Evolutionary conservation across 208 protist genomes (phyloP), one percentile per base, ranked within the genome.

Genomic region (Sergeia podlipaevii): DNA sequence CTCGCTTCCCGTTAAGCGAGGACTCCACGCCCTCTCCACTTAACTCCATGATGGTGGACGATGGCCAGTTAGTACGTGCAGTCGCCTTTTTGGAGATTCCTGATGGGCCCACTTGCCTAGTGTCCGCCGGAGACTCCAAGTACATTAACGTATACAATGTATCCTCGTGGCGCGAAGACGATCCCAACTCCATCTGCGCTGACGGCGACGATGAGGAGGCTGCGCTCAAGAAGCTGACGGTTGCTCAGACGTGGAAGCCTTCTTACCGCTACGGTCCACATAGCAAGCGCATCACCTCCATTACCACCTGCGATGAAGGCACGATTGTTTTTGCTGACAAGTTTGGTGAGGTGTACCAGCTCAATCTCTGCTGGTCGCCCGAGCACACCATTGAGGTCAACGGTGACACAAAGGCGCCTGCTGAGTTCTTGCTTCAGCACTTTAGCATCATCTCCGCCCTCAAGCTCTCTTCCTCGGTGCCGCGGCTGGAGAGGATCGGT

Each of bases 311-410:
- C 39, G 37, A 73, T 37, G 87, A 88, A 29, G 67, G 66, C 39
- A 76, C 63, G 20, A 75, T 95, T 36, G 50, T 95, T 23, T 94
- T 91, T 51, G 88, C 84, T 15, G 88, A 95, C 74, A 95, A 92
- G 67, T 95, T 95, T 49, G 88, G 88, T 20, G 88, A 95, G 52
- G 84, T 95, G 26, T 89, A 80, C 61, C 81, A 73, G 36, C 38
- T 95, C 13, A 51, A 49, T 10, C 63, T 94, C 34, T 60, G 38
- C 44, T 91, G 70, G 67, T 78, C 65, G 20, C 67, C 75, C 0
- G 65, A 67, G 41, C 64, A 77, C 60, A 72, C 58, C 15, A 57
- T 83, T n/a, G 80, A 79, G 58, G 50, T 77, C 10, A 41, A 60
- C 33, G 80, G 73, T 17, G 76, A 80, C 50, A 24, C 41, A 6